Percentiles rank a stretch among this genome's conserved stretches.
Evolutionary conservation across 805 yeast species (phyloP).

Genomic region (Kodamaea hsintzibuensis): DNA sequence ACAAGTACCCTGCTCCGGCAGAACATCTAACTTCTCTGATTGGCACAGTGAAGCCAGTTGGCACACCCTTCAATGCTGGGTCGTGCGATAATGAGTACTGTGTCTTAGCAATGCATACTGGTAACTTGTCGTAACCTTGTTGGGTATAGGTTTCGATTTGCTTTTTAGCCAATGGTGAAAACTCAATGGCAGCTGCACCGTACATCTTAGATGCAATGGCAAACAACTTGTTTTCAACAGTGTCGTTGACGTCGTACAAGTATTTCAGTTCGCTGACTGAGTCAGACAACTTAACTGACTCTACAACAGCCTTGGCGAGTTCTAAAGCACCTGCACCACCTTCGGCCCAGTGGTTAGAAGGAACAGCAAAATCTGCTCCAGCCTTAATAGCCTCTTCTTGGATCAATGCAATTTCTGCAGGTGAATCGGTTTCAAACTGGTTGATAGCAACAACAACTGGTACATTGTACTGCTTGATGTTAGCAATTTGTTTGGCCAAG

Average conservation of each 20-base stretch:
- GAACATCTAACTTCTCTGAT: slow-evolving; percentile 92
- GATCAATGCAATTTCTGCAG: slow-evolving; percentile 75
- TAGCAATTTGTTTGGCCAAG: slow-evolving; percentile 85
- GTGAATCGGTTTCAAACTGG: slow-evolving; percentile 79
- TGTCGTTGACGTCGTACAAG: slow-evolving; percentile 67
- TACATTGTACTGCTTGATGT: slow-evolving; percentile 79
- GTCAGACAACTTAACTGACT: slow-evolving; percentile 55
- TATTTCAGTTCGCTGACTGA: slow-evolving; percentile 42
- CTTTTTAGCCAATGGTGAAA: slow-evolving; percentile 75
- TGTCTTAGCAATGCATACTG: slow-evolving; percentile 96
- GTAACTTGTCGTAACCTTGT: slow-evolving; percentile 89
- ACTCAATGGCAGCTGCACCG: slow-evolving; percentile 85
- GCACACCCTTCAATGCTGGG: slow-evolving; percentile 90
- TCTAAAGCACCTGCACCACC: slow-evolving; percentile 91
- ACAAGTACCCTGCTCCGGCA: slow-evolving; percentile 95
- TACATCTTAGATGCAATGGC: slow-evolving; percentile 87
- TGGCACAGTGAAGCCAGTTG: slow-evolving; percentile 90
- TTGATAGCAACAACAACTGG: slow-evolving; percentile 93
- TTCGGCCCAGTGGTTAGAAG: slow-evolving; percentile 91
- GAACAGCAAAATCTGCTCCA: slow-evolving; percentile 92
- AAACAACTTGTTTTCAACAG: slow-evolving; percentile 78
- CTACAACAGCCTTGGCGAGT: slow-evolving; percentile 80
- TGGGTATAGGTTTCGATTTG: slow-evolving; percentile 79
- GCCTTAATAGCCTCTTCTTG: slow-evolving; percentile 79
- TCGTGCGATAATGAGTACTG: slow-evolving; percentile 96